A percentile compares a stretch with the other conserved stretches of the same genome.
Evolutionary conservation across 441 rosid species (phyloP).

Genomic region (Cnidoscolus chayamansa): DNA sequence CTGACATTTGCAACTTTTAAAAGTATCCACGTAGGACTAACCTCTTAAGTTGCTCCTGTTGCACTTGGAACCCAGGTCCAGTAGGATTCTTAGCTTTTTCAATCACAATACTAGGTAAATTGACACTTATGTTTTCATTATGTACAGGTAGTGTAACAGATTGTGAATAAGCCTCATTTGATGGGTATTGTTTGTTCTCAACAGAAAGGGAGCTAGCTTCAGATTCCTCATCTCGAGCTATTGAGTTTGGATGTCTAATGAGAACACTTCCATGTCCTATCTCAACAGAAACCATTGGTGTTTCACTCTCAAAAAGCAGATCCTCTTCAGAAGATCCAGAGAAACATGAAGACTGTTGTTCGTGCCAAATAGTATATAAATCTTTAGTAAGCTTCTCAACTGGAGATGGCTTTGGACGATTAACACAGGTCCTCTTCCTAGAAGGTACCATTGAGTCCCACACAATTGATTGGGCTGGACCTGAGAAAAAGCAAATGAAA

Average conservation of each 20-base stretch:
- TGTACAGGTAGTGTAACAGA: slow-evolving; percentile 41
- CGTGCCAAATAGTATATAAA: slow-evolving; percentile 76
- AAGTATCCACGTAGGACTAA: slow-evolving; percentile 24
- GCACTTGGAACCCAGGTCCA: slow-evolving; percentile 51
- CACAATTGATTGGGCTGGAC: slow-evolving; percentile 78
- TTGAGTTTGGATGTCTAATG: slow-evolving; percentile 72
- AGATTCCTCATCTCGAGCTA: slow-evolving; percentile 94
- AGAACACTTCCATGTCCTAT: slow-evolving; percentile 97
- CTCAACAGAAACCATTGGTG: slow-evolving; percentile 96
- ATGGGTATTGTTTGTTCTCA: slow-evolving; percentile 56
- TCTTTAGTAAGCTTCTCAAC: slow-evolving; percentile 94
- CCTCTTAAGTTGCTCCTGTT: slow-evolving; percentile 64
- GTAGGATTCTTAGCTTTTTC: slow-evolving; percentile 41
- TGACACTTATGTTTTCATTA: slow-evolving; percentile 33
- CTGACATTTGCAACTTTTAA: not conserved
- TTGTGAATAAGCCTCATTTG: slow-evolving; percentile 65
- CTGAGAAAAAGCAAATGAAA: slow-evolving; percentile 35
- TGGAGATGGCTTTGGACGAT: slow-evolving; percentile 73
- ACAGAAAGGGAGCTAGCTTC: slow-evolving; percentile 93
- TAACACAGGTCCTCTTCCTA: slow-evolving; percentile 83
- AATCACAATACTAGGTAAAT: slow-evolving; percentile 32
- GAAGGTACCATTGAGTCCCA: slow-evolving; percentile 92
- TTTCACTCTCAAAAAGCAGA: slow-evolving; percentile 82
- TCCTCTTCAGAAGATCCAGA: slow-evolving; percentile 90
- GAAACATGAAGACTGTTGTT: slow-evolving; percentile 87